These are phyloP conservation scores for Ascochyta pisi DNA, from an alignment of 2,329 filamentous ascomycete genomes.

Conservation along the genomic window DNA sequence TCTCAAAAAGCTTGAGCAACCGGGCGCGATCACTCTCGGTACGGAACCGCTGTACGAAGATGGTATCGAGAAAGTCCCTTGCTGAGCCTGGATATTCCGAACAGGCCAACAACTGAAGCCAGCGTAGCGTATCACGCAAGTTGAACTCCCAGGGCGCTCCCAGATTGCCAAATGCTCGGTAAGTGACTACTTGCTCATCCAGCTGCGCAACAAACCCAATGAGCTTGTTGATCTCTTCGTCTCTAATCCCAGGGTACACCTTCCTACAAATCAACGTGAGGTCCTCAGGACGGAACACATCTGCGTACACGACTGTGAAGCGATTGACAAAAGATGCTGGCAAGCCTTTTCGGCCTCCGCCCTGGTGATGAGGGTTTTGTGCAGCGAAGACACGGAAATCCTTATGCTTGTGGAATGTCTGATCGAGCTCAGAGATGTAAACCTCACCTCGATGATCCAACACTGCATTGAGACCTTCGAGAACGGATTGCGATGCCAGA, in stretches of 20 bases:
- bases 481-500: constrained; percentile 91
- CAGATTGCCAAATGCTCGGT: constrained; percentile 60
- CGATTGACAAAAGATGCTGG: constrained; percentile 97
- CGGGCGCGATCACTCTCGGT: constrained; percentile 70
- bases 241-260: constrained; percentile 71
- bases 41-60: constrained; percentile 89
- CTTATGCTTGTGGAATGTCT: constrained; percentile 87
- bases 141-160: constrained; percentile 96
- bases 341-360: constrained; percentile 91
- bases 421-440: constrained; percentile 93
- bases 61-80: constrained; percentile 78
- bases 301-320: constrained; percentile 97
- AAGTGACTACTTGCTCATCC: constrained; percentile 71
- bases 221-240: constrained; percentile 67
- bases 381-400: constrained; percentile 95
- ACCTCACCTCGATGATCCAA: constrained; percentile 95
- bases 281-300: constrained; percentile 83
- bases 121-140: constrained; percentile 85
- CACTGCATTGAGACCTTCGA: constrained; percentile 95
- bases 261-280: constrained; percentile 80
- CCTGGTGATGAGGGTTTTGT: constrained; percentile 97
- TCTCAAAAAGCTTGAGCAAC: constrained; percentile 70
- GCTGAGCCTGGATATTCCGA: constrained; percentile 64
- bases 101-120: constrained; percentile 76
- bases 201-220: constrained; percentile 83